These are phyloP conservation scores for Trametes cingulata DNA, from an alignment of 768 basidiomycete genomes.

Conservation along the genomic window DNA sequence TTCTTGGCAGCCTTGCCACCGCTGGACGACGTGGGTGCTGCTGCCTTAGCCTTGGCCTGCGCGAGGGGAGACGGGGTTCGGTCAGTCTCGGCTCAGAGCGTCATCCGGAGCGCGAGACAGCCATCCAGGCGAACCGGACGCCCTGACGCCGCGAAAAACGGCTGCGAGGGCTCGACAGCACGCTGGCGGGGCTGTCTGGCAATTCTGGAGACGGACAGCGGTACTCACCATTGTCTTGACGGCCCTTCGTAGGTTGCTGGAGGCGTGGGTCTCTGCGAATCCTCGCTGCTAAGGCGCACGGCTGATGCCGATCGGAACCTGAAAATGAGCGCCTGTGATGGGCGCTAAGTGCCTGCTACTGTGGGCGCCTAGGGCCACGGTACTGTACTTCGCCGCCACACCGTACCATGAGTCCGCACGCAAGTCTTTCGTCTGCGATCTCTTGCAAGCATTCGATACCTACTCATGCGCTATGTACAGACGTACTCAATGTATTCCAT, in stretches of 20 bases:
- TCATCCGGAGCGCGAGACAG: constrained; percentile 24
- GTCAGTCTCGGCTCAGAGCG: not conserved
- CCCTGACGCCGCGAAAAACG: constrained; percentile 1
- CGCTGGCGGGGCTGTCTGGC: not conserved
- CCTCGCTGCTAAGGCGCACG: constrained; percentile 12
- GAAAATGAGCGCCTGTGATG: not conserved
- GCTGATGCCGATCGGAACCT: constrained; percentile 19
- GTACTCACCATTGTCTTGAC: constrained; percentile 36
- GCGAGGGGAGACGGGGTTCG: not conserved
- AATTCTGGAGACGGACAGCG: not conserved
- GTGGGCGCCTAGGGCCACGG: not conserved
- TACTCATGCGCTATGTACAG: no score
- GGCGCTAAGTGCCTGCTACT: not conserved
- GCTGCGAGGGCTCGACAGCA: not conserved
- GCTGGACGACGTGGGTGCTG: constrained; percentile 62
- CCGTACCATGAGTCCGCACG: no score
- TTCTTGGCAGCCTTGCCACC: constrained; percentile 94
- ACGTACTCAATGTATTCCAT: no score
- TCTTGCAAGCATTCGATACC: no score
- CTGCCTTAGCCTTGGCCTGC: constrained; percentile 69
- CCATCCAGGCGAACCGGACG: constrained; percentile 31
- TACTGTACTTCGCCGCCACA: not conserved
- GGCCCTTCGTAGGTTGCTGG: constrained; percentile 32
- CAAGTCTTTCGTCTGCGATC: no score
- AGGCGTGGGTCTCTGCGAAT: constrained; percentile 1